Base-by-base conservation (phyloP, 2,329 filamentous ascomycete species). In the Fusarium protoensiforme region DNA sequence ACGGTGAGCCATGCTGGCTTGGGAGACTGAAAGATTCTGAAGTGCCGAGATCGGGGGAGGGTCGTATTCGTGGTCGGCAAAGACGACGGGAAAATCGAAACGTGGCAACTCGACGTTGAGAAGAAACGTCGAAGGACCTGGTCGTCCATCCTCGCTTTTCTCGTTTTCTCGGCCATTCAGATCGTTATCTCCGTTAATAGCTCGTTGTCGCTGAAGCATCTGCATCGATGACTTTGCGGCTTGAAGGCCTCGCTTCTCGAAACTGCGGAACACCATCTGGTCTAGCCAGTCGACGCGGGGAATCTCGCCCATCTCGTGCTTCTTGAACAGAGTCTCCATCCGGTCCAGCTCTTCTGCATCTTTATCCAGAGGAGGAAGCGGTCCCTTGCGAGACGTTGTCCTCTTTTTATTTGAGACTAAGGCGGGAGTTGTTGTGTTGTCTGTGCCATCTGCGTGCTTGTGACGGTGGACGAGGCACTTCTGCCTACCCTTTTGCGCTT, bases 271-370 rank as follows among this genome's bases (percentile, higher is more conserved):
- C 4, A 98, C 95, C 76, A 98, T 88, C 78, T 96, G 94, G 81
- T 99, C 96, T 48, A 99, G 89, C 97, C 96, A 99, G 77, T 97
- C 94, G 56, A 98, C 93, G 18, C 95, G 91, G 1, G 94, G 92
- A 29, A 99, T 96, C 80, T 99, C 96, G 20, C 95, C 95, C 93
- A 98, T 97, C 80, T 99, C 97, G 79, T 98, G 96, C 83, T 98
- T 97, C 84, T 99, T 99, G 80, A 99, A 93, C 24, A 98, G 83
- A 62, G 91, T 92, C 79, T 98, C 95, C 75, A 99, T 89, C 20
- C 96, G 89, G 77, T 98, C 95, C 70, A 98, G 88, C 82, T 99
- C 96, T 61, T 94, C 91, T n/a, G 85, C 85, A 68, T 97, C 91
- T 75, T 92, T 92, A 65, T 93, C 91, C n/a, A 90, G 84, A 0